phyloP scores from a whole-genome alignment of 2,329 filamentous ascomycete genomes.

The Trichophyton simii region DNA sequence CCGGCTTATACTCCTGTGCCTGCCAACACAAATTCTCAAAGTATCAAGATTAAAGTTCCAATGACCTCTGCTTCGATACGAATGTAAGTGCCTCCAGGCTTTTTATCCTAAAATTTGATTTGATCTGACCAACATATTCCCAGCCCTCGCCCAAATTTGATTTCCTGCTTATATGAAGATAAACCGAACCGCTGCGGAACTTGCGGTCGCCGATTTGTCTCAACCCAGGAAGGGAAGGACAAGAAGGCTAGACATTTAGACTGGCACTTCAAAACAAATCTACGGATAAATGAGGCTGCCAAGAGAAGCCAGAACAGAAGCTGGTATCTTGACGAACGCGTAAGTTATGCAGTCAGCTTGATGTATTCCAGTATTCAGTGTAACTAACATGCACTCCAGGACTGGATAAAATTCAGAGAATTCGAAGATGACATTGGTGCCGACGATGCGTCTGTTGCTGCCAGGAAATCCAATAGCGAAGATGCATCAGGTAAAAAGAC shows the following conservation, averaged over 20 bases:
- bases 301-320: conserved; percentile 81
- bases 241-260: conserved; percentile 90
- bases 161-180: conserved; percentile 64
- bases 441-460: conserved; percentile 29
- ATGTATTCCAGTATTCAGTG: background rate
- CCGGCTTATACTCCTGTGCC: conserved; percentile 25
- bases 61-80: conserved; percentile 59
- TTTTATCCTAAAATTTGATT: background rate
- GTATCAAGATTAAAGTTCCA: conserved; percentile 30
- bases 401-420: conserved; percentile 83
- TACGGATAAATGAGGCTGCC: conserved; percentile 72
- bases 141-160: conserved; percentile 61
- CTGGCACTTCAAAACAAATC: conserved; percentile 94
- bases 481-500: conserved; percentile 39
- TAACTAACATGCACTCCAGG: conserved; percentile 35
- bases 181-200: conserved; percentile 80
- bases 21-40: conserved; percentile 21
- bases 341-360: conserved; percentile 33
- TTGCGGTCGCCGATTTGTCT: conserved; percentile 75
- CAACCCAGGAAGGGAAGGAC: conserved; percentile 62
- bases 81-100: conserved; percentile 42
- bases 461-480: conserved; percentile 30
- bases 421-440: conserved; percentile 51
- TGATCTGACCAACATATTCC: background rate
- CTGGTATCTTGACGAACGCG: conserved; percentile 85